Base-by-base conservation (phyloP, 768 basidiomycete genomes). In the Mycena galericulata region DNA sequence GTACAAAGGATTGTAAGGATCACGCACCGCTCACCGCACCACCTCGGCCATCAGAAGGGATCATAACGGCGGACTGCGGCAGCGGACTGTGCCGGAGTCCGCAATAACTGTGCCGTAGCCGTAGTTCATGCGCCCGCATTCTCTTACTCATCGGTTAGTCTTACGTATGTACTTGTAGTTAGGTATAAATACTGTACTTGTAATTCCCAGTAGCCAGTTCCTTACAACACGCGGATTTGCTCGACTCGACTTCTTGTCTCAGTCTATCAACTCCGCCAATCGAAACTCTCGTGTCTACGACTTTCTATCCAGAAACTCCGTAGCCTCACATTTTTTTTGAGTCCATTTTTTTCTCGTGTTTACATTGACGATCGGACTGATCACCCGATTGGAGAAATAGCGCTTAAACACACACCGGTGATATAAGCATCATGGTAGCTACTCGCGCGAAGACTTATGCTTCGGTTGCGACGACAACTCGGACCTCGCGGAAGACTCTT, bases 271-370 rank as follows among this genome's bases (percentile, higher is more conserved):
- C 34, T 36, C 36, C 36, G 3, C 5, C 5, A 3, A 54, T 22
- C 53, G 4, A 54, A 15, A 36, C 20, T 34, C 27, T 36, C 4
- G 53, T 54, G 53, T 34, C 32, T 54, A 54, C 53, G 34, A 54
- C 32, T 51, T 51, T 51, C 49, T 22, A 20, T 22, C 14, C 14
- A 36, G 36, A 38, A 54, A 56, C 38, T 45, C 40, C 55, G 41
- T 32, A 47, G 40, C 40, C n/a, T 59, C 57, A 59, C 57, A 59
- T 59, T 59, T 59, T 59, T 59, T 59, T 59, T 46, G 43, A 45
- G 59, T 60, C 27, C 32, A 60, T n/a, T 6, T 18, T 58, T 58
- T 58, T 46, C 43, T 29, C 43, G 30, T 45, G 45, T 57, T 45
- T 56, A 36, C 14, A n/a, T 34, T 15, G 4, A 59, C 43, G 49